Evolutionary conservation across 2,329 filamentous ascomycete species (phyloP).

Genomic region (Amylocarpus encephaloides): DNA sequence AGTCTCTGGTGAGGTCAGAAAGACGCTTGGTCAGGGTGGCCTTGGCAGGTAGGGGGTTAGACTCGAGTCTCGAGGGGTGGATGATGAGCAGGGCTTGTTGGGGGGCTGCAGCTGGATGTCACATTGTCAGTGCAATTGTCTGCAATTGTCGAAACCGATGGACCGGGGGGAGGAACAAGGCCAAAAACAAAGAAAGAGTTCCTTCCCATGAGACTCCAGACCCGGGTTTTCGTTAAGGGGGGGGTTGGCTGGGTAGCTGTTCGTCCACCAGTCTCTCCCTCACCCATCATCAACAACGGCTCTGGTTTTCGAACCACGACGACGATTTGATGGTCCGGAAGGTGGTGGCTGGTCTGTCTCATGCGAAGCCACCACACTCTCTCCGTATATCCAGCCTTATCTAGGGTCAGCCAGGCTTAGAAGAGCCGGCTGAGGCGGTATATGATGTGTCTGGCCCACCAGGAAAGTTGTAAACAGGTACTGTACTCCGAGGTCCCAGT

Average conservation of each 20-base stretch:
- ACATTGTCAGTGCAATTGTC: neutral
- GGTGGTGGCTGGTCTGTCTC: conserved; percentile 31
- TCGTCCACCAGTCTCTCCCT: conserved; percentile 21
- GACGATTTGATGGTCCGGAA: conserved; percentile 11
- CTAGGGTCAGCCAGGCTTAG: conserved; percentile 27
- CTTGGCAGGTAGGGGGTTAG: conserved; percentile 18
- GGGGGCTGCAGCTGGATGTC: conserved; percentile 1
- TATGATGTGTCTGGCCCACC: conserved; percentile 17
- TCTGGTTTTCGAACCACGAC: neutral
- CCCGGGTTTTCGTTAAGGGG: no score
- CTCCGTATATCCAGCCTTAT: conserved; percentile 24
- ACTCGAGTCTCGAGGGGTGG: neutral
- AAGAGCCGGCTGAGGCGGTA: conserved; percentile 22
- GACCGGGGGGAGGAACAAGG: neutral
- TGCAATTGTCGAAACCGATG: conserved; percentile 8
- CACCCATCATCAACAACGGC: neutral
- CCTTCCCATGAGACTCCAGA: no score
- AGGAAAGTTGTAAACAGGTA: neutral
- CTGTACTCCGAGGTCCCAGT: no score
- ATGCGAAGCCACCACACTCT: conserved; percentile 24
- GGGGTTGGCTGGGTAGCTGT: conserved; percentile 10
- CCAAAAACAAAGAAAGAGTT: no score
- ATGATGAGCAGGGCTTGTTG: neutral
- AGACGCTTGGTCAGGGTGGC: conserved; percentile 17
- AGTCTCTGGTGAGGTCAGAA: conserved; percentile 28